Evolutionary conservation across 192 early-diverging fungal genomes (phyloP).

Genomic region (Coemansia sp.): DNA sequence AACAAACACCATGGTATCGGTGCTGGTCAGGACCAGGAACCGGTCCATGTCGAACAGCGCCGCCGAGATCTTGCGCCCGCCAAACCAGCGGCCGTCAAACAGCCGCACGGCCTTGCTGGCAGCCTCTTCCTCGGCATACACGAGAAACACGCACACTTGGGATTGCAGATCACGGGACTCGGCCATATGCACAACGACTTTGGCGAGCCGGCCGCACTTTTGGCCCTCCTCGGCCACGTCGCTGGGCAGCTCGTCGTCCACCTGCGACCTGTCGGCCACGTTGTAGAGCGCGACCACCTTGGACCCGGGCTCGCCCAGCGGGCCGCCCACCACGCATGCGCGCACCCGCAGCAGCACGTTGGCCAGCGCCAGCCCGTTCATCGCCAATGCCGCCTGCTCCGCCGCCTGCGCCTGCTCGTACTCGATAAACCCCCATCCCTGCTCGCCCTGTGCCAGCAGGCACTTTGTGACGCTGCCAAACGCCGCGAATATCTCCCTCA

Average conservation of each 20-base stretch:
- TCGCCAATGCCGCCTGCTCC: slow-evolving; percentile 59
- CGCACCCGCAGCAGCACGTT: slow-evolving; percentile 67
- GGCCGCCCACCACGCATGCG: slow-evolving; percentile 71
- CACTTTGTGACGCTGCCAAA: slow-evolving; percentile 78
- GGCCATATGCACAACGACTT: slow-evolving; percentile 62
- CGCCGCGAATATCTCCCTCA: slow-evolving; percentile 76
- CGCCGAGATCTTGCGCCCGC: slow-evolving; percentile 68
- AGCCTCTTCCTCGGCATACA: slow-evolving; percentile 58
- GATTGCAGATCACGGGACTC: not conserved
- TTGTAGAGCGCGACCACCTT: slow-evolving; percentile 62
- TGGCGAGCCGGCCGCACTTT: slow-evolving; percentile 73
- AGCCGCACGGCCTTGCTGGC: slow-evolving; percentile 55
- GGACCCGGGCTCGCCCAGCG: slow-evolving; percentile 57
- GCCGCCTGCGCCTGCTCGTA: slow-evolving; percentile 64
- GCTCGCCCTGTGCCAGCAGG: slow-evolving; percentile 66
- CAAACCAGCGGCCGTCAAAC: slow-evolving; percentile 82
- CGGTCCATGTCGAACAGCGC: slow-evolving; percentile 58
- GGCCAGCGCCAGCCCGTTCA: slow-evolving; percentile 79
- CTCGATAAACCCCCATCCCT: slow-evolving; percentile 84
- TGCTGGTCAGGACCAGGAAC: slow-evolving; percentile 50
- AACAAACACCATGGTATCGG: slow-evolving; percentile 52
- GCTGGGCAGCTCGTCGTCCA: slow-evolving; percentile 77
- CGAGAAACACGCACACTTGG: slow-evolving; percentile 73
- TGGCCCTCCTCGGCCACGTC: slow-evolving; percentile 81
- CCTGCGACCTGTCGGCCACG: slow-evolving; percentile 71